Base-by-base conservation (phyloP, 1,139 yeast species). In the Wickerhamomyces sp. region DNA sequence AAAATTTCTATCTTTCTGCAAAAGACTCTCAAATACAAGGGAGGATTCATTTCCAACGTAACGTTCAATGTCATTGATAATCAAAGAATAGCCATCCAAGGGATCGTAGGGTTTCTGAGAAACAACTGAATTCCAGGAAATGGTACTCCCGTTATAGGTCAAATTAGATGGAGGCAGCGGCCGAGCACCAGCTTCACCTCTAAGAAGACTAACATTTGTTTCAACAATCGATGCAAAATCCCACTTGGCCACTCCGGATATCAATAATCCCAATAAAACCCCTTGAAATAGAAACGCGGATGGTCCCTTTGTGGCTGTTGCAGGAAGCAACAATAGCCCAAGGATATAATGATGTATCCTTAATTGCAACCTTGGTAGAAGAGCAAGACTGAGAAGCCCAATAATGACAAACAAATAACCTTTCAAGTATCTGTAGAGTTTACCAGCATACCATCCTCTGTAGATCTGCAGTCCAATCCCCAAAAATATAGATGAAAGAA, bases 161-260 rank as follows among this genome's bases (percentile, higher is more conserved):
- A 63, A 73, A 2, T 65, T 69, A 45, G 84, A 14, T 0, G 95
- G 95, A 1, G 88, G 86, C n/a, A 65, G 55, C 9, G 79, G 48
- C 7, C 61, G 52, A 0, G 85, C 87, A 38, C 78, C 71, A 0
- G 95, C 95, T 54, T 88, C 96, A 30, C 85, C 85, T 53, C 96
- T 69, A 48, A 80, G 66, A 41, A 90, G 65, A 11, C 88, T 76
- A 11, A 73, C 68, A 39, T 76, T 76, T 0, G 97, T 89, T 60
- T 91, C 96, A 2, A 87, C 80, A 48, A 91, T 81, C 26, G 96
- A 82, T 2, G 95, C 98, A 58, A 85, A 81, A 44, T 94, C 98
- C 99, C 99, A 91, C 48, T 95, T 72, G 0, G 95, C 81, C 2
- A 89, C 80, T 0, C 99, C 99, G 23, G 93, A 84, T 8, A 90